A percentile compares a stretch with the other conserved stretches of the same genome.
Evolutionary conservation across 2,329 filamentous ascomycete species (phyloP).

Genomic region (Xylaria sp.): DNA sequence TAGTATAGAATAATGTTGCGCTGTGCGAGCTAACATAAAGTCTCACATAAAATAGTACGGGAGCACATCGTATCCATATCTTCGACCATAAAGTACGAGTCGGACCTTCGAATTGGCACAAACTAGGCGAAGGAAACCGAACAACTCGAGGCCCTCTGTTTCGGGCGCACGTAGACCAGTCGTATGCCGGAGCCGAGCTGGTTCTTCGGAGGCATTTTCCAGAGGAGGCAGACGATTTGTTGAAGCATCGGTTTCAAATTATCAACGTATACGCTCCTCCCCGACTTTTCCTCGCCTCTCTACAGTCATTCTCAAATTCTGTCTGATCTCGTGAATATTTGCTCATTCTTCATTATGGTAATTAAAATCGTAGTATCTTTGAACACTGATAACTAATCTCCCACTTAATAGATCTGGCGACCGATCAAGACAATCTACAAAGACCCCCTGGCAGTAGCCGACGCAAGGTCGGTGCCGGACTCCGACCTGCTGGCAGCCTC

Average conservation of each 20-base stretch:
- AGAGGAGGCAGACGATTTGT: conserved; percentile 50
- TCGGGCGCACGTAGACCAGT: conserved; percentile 53
- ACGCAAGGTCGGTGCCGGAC: conserved; percentile 53
- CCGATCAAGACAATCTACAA: conserved; percentile 60
- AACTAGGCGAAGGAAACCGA: conserved; percentile 71
- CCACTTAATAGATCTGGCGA: conserved; percentile 54
- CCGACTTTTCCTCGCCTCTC: background rate
- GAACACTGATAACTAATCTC: conserved; percentile 16
- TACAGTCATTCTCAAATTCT: background rate
- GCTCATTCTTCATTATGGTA: background rate
- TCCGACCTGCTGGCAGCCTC: conserved; percentile 53
- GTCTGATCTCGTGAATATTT: conserved; percentile 1
- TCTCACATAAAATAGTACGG: conserved; percentile 60
- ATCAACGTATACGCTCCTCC: conserved; percentile 41
- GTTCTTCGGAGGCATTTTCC: conserved; percentile 50
- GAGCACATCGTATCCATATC: conserved; percentile 69
- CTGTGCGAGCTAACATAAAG: conserved; percentile 10
- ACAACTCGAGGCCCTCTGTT: conserved; percentile 48
- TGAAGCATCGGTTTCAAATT: conserved; percentile 50
- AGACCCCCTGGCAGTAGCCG: conserved; percentile 56
- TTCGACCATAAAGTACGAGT: conserved; percentile 80
- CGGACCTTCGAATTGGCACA: conserved; percentile 68
- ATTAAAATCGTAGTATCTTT: background rate
- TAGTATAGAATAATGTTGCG: background rate
- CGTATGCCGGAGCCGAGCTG: conserved; percentile 54